Conservation (phyloP, 192 early-diverging fungal species). For the Backusella morwellensis region DNA sequence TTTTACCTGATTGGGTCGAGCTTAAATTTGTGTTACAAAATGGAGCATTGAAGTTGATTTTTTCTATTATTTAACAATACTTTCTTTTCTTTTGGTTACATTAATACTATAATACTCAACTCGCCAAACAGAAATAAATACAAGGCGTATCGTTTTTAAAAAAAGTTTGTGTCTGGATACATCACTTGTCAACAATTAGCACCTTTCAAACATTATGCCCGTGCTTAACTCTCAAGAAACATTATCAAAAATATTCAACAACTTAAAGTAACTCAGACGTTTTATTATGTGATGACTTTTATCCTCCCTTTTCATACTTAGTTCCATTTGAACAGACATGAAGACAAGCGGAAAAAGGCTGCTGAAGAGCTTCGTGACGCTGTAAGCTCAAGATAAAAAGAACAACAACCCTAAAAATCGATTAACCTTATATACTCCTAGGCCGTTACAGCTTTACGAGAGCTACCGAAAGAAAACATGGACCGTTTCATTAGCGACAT, state of each 20-base stretch:
- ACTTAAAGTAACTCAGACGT: constrained; percentile 31
- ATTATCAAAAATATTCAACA: constrained; percentile 34
- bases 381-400: constrained; percentile 37
- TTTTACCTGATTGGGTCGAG: too few relatives aligned
- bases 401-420: background rate
- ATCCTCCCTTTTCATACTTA: background rate
- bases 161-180: too few relatives aligned
- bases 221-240: constrained; percentile 32
- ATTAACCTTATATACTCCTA: background rate
- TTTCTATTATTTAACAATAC: too few relatives aligned
- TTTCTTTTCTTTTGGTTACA: too few relatives aligned
- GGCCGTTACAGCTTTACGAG: constrained; percentile 39
- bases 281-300: background rate
- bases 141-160: too few relatives aligned
- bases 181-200: background rate
- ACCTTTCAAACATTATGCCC: constrained; percentile 3
- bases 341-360: constrained; percentile 54
- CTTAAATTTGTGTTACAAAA: too few relatives aligned
- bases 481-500: constrained; percentile 77
- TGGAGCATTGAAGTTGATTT: too few relatives aligned
- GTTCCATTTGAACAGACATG: constrained; percentile 44
- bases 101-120: too few relatives aligned
- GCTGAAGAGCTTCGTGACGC: constrained; percentile 62
- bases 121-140: too few relatives aligned
- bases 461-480: constrained; percentile 68